phyloP scores from a whole-genome alignment of 441 rosid species.

The Euphorbia corollata region DNA sequence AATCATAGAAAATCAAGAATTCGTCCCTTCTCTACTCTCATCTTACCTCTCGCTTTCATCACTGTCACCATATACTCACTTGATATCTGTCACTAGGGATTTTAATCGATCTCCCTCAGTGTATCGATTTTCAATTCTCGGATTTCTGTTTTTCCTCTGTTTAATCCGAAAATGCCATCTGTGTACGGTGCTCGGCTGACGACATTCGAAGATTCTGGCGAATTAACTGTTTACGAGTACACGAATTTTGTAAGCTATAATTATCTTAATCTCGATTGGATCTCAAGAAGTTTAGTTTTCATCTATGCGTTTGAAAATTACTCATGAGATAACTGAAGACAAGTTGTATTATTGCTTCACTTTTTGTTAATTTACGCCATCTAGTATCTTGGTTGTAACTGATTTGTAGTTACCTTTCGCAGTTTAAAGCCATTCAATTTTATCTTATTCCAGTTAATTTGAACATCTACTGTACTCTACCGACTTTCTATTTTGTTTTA shows the following conservation, averaged over 20 bases:
- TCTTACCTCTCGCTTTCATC: conserved; percentile 1
- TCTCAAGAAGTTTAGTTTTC: not conserved
- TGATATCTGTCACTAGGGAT: conserved; percentile 13
- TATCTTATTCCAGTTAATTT: not conserved
- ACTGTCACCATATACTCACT: not conserved
- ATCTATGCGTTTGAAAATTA: not conserved
- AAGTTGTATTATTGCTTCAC: not conserved
- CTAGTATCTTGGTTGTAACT: not conserved
- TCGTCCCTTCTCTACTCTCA: not conserved
- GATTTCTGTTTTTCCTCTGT: not conserved
- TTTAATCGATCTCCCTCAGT: conserved; percentile 10
- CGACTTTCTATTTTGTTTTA: not conserved
- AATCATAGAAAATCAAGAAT: not conserved
- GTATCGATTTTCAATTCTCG: not conserved
- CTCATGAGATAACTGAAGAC: not conserved
- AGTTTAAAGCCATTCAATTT: not conserved
- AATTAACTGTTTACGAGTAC: not conserved
- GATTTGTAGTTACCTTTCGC: not conserved
- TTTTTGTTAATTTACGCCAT: not conserved
- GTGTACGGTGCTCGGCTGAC: conserved; percentile 82
- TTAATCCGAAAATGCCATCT: conserved; percentile 57
- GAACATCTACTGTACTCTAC: not conserved
- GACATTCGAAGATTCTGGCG: conserved; percentile 70
- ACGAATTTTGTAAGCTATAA: not conserved
- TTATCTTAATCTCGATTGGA: not conserved